Evolutionary conservation across 176 grass and related monocot genomes (phyloP), one percentile per base, ranked within the genome.

Genomic region (Thalia dealbata): DNA sequence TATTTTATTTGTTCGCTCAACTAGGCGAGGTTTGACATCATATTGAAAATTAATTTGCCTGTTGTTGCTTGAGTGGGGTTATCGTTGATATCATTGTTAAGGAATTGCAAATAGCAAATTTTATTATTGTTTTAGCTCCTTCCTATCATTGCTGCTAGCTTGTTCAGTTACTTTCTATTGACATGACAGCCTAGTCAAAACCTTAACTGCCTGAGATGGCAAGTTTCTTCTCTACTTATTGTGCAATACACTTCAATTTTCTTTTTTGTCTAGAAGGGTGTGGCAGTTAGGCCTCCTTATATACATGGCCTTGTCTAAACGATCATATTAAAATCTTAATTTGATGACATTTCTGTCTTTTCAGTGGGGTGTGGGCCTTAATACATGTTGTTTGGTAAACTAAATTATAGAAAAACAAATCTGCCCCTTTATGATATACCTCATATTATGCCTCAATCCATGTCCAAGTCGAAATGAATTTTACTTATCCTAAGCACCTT

Each of bases 141-240:
- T n/a, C 28, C 32, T 68, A 43, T 68, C 16, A 45, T 68, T 68
- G 65, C 21, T 68, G 21, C 65, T 44, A n/a, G 6, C 38, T 68
- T 43, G 38, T 63, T 63, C 61, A 22, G 38, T 68, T 18, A 43
- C 19, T 45, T 68, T 44, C 5, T 43, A 38, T 38, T 73, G 16
- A 73, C 51, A 38, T 56, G 71, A 56, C 71, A 73, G 29, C 71
- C 50, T 38, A 58, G 51, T 35, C 71, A 52, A 73, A 58, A 19
- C 50, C 45, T 18, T 38, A 73, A 56, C 50, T 14, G 71, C 71
- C 71, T 56, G 71, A 73, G 28, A 32, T 58, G 46, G 50, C 25
- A 38, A 38, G 28, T 73, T 56, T 73, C 71, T 38, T 73, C 2
- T 19, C 71, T 73, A 58, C 71, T 73, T 58, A 16, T 23, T 70